Evolutionary conservation across 2,329 filamentous ascomycete genomes (phyloP), one percentile per base, ranked within the genome.

Genomic region (Trichoderma endophyticum): DNA sequence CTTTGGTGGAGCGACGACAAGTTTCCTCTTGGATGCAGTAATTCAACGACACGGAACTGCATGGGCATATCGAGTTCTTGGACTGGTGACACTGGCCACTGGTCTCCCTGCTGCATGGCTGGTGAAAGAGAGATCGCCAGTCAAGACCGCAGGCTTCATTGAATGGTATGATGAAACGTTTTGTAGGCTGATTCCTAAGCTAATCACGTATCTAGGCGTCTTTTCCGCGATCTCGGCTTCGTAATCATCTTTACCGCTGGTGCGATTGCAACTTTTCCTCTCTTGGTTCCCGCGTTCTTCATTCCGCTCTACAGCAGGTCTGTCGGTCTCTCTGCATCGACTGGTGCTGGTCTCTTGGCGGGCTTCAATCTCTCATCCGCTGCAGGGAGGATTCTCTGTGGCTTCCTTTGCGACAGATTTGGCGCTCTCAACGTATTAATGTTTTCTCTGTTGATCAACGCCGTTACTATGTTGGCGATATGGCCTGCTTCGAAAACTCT

Each of bases 221-320:
- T 89, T 2, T 87, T 89, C 77, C 82, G 81, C 14, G 81, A 87
- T 73, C 66, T 83, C n/a, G 81, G 81, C 3, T 89, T 89, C 77
- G 72, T 80, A n/a, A 77, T 84, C 14, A 78, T 90, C 54, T 88
- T 89, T 75, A 73, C 86, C 6, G 83, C 84, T 4, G 86, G 87
- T 3, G 84, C 83, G 1, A 81, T 89, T 18, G 87, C 82, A 1
- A 88, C 86, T 0, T 90, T 90, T 74, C 84, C 87, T 0, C 82
- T 90, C 18, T 85, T 89, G 72, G 87, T 89, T 0, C 87, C 88
- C 0, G 85, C 87, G 0, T 90, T 89, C 80, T 90, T 89, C 76
- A 79, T 90, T 3, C 88, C 88, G 0, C 80, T 89, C 1, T 88
- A 87, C 74, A 83, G 82, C 24, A 78, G 81, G 11, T 86, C 87